Evolutionary conservation across 192 early-diverging fungal genomes (phyloP).

Genomic region (Podila horticola): DNA sequence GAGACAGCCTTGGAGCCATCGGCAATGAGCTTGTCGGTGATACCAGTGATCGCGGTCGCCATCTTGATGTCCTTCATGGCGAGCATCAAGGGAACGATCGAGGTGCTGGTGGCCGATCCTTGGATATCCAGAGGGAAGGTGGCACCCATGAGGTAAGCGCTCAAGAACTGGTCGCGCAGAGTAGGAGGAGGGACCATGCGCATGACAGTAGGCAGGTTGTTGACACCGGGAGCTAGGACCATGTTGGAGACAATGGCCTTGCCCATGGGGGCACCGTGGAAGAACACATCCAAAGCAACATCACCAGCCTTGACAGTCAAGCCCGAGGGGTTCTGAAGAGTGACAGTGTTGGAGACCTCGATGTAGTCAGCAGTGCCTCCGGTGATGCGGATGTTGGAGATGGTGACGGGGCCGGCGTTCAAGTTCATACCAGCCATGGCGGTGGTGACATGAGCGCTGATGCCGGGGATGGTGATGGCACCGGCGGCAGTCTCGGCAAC

Average conservation of each 20-base stretch:
- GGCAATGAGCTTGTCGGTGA: conserved; percentile 53
- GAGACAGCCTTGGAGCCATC: conserved; percentile 20
- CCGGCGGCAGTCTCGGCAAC: conserved; percentile 68
- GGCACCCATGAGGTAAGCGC: conserved; percentile 51
- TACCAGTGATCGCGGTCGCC: conserved; percentile 53
- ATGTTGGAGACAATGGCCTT: conserved; percentile 53
- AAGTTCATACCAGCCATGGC: conserved; percentile 64
- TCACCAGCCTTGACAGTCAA: conserved; percentile 62
- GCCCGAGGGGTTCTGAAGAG: conserved; percentile 61
- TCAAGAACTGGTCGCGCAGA: conserved; percentile 51
- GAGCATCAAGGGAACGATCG: conserved; percentile 53
- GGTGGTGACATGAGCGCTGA: conserved; percentile 61
- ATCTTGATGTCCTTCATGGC: conserved; percentile 59
- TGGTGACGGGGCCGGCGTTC: conserved; percentile 55
- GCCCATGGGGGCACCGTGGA: conserved; percentile 49
- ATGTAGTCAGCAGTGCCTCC: conserved; percentile 62
- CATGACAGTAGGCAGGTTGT: conserved; percentile 53
- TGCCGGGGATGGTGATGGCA: conserved; percentile 58
- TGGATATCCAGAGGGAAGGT: conserved; percentile 53
- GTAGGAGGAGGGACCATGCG: conserved; percentile 45
- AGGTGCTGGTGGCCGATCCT: conserved; percentile 53
- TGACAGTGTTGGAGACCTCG: conserved; percentile 53
- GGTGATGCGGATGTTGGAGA: conserved; percentile 60
- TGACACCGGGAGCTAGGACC: conserved; percentile 58
- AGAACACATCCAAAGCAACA: conserved; percentile 54